Evolutionary conservation across 1,284 basidiomycete species (phyloP), one percentile per base, ranked within the genome.

Genomic region (Neolentinus lepideus): DNA sequence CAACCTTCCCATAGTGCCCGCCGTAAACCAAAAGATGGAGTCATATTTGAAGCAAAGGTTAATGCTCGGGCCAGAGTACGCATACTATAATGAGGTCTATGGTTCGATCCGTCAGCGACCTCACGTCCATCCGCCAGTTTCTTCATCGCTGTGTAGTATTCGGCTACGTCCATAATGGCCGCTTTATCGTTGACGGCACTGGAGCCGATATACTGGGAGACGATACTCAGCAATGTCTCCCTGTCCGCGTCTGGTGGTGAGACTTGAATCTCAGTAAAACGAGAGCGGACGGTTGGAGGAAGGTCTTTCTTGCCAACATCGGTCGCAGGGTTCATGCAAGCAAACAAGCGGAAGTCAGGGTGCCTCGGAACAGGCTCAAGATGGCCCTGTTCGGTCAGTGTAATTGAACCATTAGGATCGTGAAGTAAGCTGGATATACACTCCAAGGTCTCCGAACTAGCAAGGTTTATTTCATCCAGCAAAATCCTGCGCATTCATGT

Each of bases 261-360:
- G 2, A 98, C 95, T 66, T 96, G 95, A 53, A 99, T 83, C 70
- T 99, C 97, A 1, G 94, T 98, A 74, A 99, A 99, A 29, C 92
- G 85, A 6, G 89, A 85, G 33, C 96, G 87, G 50, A 99, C 88
- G 62, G 90, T 90, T 0, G 90, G 85, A 10, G 94, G 92, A 1
- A 99, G 84, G 64, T 98, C 96, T 65, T 94, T 96, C 77, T 99
- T 99, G 54, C 97, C 97, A 21, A 98, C 92, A 62, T 99, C 97
- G 1, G 96, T 99, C 0, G 97, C 97, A 1, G 97, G 97, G 67
- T 99, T 99, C 97, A 99, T 99, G 69, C 97, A 99, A 1, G 94
- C 95, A 65, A 99, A 99, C 8, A 99, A 76, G 25, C 96, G 89
- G 73, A 99, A 99, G 63, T 97, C 88, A 19, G 93, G 86, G 68